A percentile compares a stretch with the other conserved stretches of the same genome.
phyloP scores from a whole-genome alignment of 768 basidiomycete species.

The Mrakia blollopis region DNA sequence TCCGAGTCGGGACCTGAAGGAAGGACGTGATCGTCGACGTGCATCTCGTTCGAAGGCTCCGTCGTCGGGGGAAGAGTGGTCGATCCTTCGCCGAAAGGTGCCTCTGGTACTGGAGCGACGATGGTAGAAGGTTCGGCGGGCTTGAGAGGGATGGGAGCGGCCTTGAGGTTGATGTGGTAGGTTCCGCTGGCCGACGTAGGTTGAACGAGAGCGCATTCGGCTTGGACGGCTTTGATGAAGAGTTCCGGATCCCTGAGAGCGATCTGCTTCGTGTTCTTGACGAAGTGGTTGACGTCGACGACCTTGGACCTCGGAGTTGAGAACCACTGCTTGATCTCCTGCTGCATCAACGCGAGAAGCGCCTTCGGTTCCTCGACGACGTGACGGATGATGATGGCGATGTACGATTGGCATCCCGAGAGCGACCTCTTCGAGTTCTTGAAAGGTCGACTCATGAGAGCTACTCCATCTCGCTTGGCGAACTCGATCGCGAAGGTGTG shows the following conservation, averaged over 20 bases:
- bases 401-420: constrained; percentile 68
- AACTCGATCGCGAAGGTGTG: constrained; percentile 61
- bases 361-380: constrained; percentile 66
- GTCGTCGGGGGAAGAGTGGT: background rate
- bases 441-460: constrained; percentile 62
- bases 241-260: constrained; percentile 71
- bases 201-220: constrained; percentile 65
- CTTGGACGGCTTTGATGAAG: constrained; percentile 69
- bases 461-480: constrained; percentile 61
- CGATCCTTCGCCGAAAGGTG: constrained; percentile 33
- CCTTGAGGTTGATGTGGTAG: constrained; percentile 58
- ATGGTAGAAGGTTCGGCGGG: constrained; percentile 28
- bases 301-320: constrained; percentile 51
- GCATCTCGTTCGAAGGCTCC: constrained; percentile 32
- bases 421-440: constrained; percentile 52
- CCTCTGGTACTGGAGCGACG: constrained; percentile 27
- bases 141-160: background rate
- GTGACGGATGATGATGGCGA: constrained; percentile 86
- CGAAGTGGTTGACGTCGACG: constrained; percentile 65
- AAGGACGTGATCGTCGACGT: constrained; percentile 37
- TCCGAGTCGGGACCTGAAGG: constrained; percentile 47
- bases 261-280: constrained; percentile 68
- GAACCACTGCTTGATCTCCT: constrained; percentile 77
- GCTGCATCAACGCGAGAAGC: constrained; percentile 68
- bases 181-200: constrained; percentile 56